Percentiles rank a stretch among this genome's conserved stretches.
phyloP scores from a whole-genome alignment of 225 moss, liverwort and hornwort genomes.

The Pleurozium schreberi region DNA sequence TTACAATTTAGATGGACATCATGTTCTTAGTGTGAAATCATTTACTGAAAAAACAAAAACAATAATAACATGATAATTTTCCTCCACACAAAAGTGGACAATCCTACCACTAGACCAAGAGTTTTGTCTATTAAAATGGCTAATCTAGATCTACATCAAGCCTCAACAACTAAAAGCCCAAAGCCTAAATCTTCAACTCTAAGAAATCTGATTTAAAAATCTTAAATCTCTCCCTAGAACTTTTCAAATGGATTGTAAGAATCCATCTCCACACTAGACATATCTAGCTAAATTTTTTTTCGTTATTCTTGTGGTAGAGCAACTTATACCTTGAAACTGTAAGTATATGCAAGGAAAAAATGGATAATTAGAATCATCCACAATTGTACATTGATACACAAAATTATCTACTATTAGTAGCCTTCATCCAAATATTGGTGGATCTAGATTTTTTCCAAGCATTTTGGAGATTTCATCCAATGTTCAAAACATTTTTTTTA shows the following conservation, averaged over 20 bases:
- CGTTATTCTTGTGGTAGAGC: not conserved
- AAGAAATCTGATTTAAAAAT: too few species aligned
- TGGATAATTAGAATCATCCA: not conserved
- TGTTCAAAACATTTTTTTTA: not conserved
- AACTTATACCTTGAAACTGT: not conserved
- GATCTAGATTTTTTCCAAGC: not conserved
- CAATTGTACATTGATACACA: not conserved
- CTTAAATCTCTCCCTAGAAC: not conserved
- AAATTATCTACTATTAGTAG: not conserved
- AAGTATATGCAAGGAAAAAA: not conserved
- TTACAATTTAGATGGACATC: too few species aligned
- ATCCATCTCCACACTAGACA: not conserved
- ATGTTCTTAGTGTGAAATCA: too few species aligned
- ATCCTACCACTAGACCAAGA: not conserved
- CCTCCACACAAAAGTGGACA: accelerated
- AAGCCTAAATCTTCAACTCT: not conserved
- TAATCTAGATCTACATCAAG: too few species aligned
- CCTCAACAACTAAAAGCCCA: not conserved
- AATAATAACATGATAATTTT: too few species aligned
- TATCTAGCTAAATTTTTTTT: not conserved
- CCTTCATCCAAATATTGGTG: not conserved
- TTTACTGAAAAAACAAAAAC: too few species aligned
- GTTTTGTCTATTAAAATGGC: too few species aligned
- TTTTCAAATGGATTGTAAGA: not conserved
- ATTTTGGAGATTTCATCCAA: not conserved